Evolutionary conservation across 768 basidiomycete genomes (phyloP), one percentile per base, ranked within the genome.

Genomic region (Pleurotus sapidus): DNA sequence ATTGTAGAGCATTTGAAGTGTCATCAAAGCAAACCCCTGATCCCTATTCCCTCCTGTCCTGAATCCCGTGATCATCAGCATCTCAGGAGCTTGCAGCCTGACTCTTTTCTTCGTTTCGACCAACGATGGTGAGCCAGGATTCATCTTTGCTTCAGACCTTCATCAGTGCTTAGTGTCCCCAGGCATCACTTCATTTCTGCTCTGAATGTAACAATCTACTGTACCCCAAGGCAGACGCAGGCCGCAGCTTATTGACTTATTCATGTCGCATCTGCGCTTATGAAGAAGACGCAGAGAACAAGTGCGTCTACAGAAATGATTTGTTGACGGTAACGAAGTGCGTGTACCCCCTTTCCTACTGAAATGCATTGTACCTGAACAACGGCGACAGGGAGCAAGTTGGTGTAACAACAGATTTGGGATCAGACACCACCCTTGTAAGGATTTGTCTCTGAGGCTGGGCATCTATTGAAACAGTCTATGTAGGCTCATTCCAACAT

Each of bases 131-230:
- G 30, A 34, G 30, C 30, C 8, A 20, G 1, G 1, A 34, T 34
- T 11, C 8, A 34, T 34, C 30, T 34, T 11, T 34, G 30, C 30
- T 11, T 34, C 30, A 7, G 11, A 3, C 8, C 30, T 34, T 9
- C 11, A 9, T 34, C 30, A 8, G 9, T 34, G 30, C 54, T 25
- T n/a, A 45, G 14, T 3, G 15, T 17, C 15, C 18, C n/a, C 58
- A 93, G 91, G 87, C 91, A 9, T 90, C 90, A 2, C 84, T 96
- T 25, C 86, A 91, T 63, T 96, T 96, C 73, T 96, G 94, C 66
- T 87, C 86, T 39, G 94, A 96, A 78, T 96, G 94, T 79, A 95
- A 95, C 76, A 96, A 97, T 68, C 81, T 97, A 25, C 80, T 97
- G 53, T 95, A 96, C 70, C 94, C 94, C 18, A 88, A 95, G 74